Percentiles rank a stretch among this genome's conserved stretches.
Conservation (phyloP, 2,329 filamentous ascomycete species). For the Proliferodiscus dingleyae region DNA sequence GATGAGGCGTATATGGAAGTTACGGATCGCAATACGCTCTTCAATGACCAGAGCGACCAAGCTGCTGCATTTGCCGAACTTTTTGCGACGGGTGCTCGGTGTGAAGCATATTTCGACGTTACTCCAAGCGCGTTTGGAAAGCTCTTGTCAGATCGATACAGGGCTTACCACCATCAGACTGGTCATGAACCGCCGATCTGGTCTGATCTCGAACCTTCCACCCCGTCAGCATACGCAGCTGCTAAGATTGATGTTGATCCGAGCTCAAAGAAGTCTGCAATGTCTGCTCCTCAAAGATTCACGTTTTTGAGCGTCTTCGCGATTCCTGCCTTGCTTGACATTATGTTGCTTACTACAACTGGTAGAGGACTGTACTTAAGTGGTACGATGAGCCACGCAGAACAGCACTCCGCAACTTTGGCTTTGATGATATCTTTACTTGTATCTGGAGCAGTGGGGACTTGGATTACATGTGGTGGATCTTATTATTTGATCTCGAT, state of each 20-base stretch:
- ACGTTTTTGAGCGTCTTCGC: slow-evolving; percentile 57
- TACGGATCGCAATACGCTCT: slow-evolving; percentile 56
- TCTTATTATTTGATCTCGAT: slow-evolving; percentile 56
- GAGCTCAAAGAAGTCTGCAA: slow-evolving; percentile 37
- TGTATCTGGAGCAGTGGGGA: slow-evolving; percentile 55
- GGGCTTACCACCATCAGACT: slow-evolving; percentile 39
- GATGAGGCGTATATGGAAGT: slow-evolving; percentile 61
- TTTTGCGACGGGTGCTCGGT: slow-evolving; percentile 58
- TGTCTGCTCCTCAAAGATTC: slow-evolving; percentile 33
- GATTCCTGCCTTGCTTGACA: slow-evolving; percentile 57
- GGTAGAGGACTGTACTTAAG: slow-evolving; percentile 59
- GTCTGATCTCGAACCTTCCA: slow-evolving; percentile 43
- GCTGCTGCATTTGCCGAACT: slow-evolving; percentile 60
- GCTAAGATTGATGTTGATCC: slow-evolving; percentile 47
- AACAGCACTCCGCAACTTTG: slow-evolving; percentile 48
- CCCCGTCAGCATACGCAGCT: slow-evolving; percentile 45
- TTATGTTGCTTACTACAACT: slow-evolving; percentile 52
- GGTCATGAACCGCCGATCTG: slow-evolving; percentile 44
- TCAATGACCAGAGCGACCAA: slow-evolving; percentile 57
- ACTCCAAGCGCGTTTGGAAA: slow-evolving; percentile 44
- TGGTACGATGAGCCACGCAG: slow-evolving; percentile 46
- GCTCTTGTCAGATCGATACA: slow-evolving; percentile 27
- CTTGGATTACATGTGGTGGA: slow-evolving; percentile 58
- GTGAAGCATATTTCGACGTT: slow-evolving; percentile 58
- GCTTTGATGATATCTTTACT: slow-evolving; percentile 55